These are phyloP conservation scores for Coprinopsis marcescibilis DNA, from an alignment of 768 basidiomycete genomes.

Conservation along the genomic window DNA sequence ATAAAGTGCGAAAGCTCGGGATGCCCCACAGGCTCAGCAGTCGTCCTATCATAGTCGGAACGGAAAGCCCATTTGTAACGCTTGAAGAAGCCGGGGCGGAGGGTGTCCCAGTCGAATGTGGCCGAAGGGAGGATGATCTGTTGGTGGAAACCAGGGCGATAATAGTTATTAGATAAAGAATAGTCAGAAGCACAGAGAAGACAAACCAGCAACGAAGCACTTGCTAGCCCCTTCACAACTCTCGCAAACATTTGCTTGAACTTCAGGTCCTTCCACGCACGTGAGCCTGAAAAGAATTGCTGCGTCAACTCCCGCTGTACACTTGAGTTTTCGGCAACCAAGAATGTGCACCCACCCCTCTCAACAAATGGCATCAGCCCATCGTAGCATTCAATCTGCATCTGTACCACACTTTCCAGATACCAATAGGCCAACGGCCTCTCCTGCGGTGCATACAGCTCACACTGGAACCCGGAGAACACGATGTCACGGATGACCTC, in stretches of 20 bases:
- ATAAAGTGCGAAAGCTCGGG: conserved; percentile 53
- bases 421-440: conserved; percentile 77
- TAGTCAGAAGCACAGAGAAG: not conserved
- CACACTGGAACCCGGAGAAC: conserved; percentile 71
- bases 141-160: not conserved
- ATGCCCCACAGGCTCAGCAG: conserved; percentile 40
- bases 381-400: conserved; percentile 51
- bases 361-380: conserved; percentile 33
- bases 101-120: conserved; percentile 43
- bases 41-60: conserved; percentile 49
- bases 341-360: conserved; percentile 51
- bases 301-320: not conserved
- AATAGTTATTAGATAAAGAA: not conserved
- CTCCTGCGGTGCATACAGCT: conserved; percentile 65
- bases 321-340: conserved; percentile 40
- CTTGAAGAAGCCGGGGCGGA: conserved; percentile 51
- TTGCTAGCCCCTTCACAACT: not conserved
- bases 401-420: conserved; percentile 47
- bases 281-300: not conserved
- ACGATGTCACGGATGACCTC: conserved; percentile 60
- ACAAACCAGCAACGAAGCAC: not conserved
- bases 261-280: not conserved
- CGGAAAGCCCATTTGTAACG: conserved; percentile 79
- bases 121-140: conserved; percentile 47
- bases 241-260: not conserved